A percentile compares a stretch with the other conserved stretches of the same genome.
Conservation (phyloP, 148 eudicot genomes). For the Cornus kousa region DNA sequence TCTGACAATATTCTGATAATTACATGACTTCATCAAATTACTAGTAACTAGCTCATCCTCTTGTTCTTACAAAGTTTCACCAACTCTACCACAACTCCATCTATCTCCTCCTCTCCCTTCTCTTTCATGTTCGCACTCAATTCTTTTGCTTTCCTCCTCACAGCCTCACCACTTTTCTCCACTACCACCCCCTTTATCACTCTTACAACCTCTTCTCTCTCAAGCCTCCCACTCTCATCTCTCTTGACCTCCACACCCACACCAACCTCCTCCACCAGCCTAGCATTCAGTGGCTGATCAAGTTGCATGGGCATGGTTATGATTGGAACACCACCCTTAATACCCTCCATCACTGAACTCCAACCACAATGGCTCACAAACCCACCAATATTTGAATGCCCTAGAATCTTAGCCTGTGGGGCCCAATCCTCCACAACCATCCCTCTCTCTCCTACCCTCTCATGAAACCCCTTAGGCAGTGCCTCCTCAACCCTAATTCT, state of each 20-base stretch:
- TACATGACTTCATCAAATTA: too few relatives aligned
- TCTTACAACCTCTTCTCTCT: slow-evolving; percentile 13
- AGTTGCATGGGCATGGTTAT: slow-evolving; percentile 25
- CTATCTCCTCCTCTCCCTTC: slow-evolving; percentile 14
- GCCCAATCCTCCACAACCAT: slow-evolving; percentile 28
- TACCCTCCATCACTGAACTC: slow-evolving; percentile 29
- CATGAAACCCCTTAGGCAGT: slow-evolving; percentile 26
- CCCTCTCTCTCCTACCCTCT: slow-evolving; percentile 21
- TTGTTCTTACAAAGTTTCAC: background rate
- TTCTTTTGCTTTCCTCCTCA: slow-evolving; percentile 19
- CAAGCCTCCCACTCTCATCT: slow-evolving; percentile 16
- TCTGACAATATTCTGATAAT: too few relatives aligned
- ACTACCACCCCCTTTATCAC: slow-evolving; percentile 14
- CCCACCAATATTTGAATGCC: slow-evolving; percentile 24
- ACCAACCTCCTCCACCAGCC: slow-evolving; percentile 25
- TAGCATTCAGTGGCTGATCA: slow-evolving; percentile 34
- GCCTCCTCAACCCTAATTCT: slow-evolving; percentile 11
- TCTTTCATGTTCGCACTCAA: slow-evolving; percentile 1
- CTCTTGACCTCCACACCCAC: slow-evolving; percentile 21
- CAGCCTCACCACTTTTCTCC: slow-evolving; percentile 9
- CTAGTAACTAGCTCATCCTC: too few relatives aligned
- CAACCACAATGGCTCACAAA: slow-evolving; percentile 43
- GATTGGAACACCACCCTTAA: slow-evolving; percentile 22
- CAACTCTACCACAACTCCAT: background rate
- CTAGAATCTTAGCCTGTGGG: slow-evolving; percentile 28